phyloP scores from a whole-genome alignment of 257 asterid species.

The Petrea volubilis region DNA sequence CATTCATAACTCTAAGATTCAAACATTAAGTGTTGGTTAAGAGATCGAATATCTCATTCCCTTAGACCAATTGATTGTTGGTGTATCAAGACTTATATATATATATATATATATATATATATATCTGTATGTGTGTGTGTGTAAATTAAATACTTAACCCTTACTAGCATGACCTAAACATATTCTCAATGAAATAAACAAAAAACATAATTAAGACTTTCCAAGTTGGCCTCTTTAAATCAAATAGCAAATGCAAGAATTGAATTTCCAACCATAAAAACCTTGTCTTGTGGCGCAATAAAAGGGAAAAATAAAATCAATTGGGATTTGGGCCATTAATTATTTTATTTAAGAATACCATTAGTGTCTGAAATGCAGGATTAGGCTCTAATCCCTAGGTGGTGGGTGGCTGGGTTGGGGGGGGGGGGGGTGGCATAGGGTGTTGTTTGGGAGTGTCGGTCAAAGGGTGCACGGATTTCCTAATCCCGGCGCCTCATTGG shows the following conservation, averaged over 20 bases:
- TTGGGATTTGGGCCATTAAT: conserved; percentile 32
- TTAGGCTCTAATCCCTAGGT: conserved; percentile 28
- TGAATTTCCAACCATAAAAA: conserved; percentile 26
- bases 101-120: too few species aligned
- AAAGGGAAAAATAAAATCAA: conserved; percentile 20
- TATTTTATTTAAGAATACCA: background rate
- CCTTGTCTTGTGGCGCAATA: conserved; percentile 49
- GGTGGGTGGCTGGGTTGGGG: background rate
- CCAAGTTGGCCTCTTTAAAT: background rate
- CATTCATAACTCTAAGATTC: too few species aligned
- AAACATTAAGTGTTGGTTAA: too few species aligned
- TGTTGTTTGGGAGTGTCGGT: background rate
- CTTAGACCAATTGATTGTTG: too few species aligned
- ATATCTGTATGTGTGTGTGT: too few species aligned
- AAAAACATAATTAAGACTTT: background rate
- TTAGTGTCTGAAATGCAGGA: conserved; percentile 5
- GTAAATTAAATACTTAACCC: too few species aligned
- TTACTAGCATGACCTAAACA: too few species aligned
- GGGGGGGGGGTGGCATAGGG: too few species aligned
- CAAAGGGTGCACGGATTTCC: conserved; percentile 3
- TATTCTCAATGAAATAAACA: background rate
- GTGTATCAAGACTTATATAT: too few species aligned
- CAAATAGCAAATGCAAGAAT: conserved; percentile 3
- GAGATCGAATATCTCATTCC: too few species aligned
- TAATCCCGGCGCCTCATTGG: conserved; percentile 24